phyloP scores from a whole-genome alignment of 139 green algal genomes.

The Micractinium conductrix region DNA sequence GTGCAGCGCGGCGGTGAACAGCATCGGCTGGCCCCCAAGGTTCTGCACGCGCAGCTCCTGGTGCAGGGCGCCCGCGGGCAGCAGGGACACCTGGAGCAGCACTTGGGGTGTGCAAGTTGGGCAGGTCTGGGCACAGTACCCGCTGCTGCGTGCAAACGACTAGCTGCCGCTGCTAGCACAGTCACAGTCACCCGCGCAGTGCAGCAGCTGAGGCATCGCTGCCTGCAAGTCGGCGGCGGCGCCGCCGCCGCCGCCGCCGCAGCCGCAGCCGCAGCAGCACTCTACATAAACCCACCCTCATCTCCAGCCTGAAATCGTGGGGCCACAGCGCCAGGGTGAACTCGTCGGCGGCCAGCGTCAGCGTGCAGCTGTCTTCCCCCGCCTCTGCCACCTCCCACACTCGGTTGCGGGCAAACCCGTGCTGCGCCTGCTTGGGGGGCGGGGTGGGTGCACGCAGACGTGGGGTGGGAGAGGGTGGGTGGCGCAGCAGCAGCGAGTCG shows the following conservation, averaged over 20 bases:
- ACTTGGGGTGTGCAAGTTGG: no score
- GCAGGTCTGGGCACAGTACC: neutral
- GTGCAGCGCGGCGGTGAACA: constrained; percentile 84
- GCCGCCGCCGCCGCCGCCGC: no score
- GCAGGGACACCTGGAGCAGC: constrained; percentile 16
- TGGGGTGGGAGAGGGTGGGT: neutral
- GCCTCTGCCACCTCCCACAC: constrained; percentile 56
- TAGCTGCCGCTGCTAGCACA: neutral
- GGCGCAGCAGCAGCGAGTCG: neutral
- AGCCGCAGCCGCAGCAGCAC: no score
- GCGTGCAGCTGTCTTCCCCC: constrained; percentile 13
- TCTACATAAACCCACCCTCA: constrained; percentile 38
- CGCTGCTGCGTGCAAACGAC: no score
- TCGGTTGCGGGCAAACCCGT: constrained; percentile 89
- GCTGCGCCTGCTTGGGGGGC: constrained; percentile 48
- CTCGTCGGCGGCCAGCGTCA: constrained; percentile 35
- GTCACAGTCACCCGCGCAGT: no score
- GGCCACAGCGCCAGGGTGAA: constrained; percentile 41
- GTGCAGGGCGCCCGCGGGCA: constrained; percentile 14
- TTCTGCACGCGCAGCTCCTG: constrained; percentile 46
- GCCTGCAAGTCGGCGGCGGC: neutral
- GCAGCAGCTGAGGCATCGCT: no score
- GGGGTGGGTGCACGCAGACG: neutral
- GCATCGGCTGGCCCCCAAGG: constrained; percentile 39
- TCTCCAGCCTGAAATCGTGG: constrained; percentile 60